These are phyloP conservation scores for Crucibulum cyathiforme DNA, from an alignment of 1,284 basidiomycete genomes.

Conservation along the genomic window DNA sequence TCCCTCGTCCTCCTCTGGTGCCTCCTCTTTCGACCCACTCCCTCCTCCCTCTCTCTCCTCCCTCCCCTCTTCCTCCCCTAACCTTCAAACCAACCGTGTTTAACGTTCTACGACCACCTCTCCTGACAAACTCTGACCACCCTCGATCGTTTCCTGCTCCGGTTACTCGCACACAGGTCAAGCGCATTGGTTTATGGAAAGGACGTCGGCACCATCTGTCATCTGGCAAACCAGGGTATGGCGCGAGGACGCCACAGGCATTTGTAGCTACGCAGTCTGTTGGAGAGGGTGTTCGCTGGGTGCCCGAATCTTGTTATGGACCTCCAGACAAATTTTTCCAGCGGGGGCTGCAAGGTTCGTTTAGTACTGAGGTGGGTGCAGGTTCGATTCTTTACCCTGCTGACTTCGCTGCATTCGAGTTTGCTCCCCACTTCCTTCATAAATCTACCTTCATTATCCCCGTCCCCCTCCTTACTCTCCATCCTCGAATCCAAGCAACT, in stretches of 20 bases:
- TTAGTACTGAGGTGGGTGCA: slow-evolving; percentile 62
- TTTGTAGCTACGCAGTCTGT: slow-evolving; percentile 65
- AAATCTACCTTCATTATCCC: too few species aligned
- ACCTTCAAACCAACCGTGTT: slow-evolving; percentile 35
- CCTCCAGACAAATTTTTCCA: slow-evolving; percentile 71
- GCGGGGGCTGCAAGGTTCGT: slow-evolving; percentile 66
- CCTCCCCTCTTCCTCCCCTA: slow-evolving; percentile 59
- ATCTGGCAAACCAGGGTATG: slow-evolving; percentile 77
- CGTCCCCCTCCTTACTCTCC: too few species aligned
- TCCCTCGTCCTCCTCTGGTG: slow-evolving; percentile 78
- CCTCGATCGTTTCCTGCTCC: slow-evolving; percentile 73
- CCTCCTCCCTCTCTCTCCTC: slow-evolving; percentile 59
- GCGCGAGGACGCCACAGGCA: slow-evolving; percentile 66
- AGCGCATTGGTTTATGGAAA: slow-evolving; percentile 65
- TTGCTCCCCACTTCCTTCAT: slow-evolving; percentile 49
- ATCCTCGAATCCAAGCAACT: too few species aligned
- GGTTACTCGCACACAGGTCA: slow-evolving; percentile 67
- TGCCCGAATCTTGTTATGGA: slow-evolving; percentile 76
- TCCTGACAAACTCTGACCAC: slow-evolving; percentile 66
- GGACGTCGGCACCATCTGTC: slow-evolving; percentile 74
- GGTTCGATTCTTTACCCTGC: not conserved
- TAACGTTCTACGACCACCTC: slow-evolving; percentile 76
- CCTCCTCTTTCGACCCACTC: slow-evolving; percentile 64
- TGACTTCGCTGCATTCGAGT: not conserved
- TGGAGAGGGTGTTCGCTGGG: slow-evolving; percentile 64